Evolutionary conservation across 2,329 filamentous ascomycete species (phyloP).

Genomic region (Daldinia eschscholtzii): DNA sequence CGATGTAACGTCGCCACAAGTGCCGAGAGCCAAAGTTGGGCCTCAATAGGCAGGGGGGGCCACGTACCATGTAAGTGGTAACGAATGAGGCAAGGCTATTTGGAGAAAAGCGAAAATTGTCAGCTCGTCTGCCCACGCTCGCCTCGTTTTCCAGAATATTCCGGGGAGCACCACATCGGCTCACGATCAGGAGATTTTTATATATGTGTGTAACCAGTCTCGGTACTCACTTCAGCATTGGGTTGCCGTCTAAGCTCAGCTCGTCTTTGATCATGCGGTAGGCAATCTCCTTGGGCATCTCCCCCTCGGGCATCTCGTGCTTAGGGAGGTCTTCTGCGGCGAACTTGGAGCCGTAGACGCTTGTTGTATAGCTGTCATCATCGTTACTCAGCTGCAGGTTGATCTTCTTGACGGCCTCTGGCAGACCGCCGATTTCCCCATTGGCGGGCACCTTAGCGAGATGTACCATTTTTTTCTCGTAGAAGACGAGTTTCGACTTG

Average conservation of each 20-base stretch:
- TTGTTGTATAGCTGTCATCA: constrained; percentile 75
- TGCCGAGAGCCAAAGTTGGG: constrained; percentile 19
- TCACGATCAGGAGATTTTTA: constrained; percentile 32
- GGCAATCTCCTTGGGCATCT: constrained; percentile 94
- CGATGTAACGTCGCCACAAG: constrained; percentile 22
- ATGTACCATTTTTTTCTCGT: constrained; percentile 63
- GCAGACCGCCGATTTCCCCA: constrained; percentile 47
- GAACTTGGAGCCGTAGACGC: constrained; percentile 89
- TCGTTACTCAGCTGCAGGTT: constrained; percentile 64
- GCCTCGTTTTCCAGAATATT: constrained; percentile 22
- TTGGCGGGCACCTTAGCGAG: constrained; percentile 59
- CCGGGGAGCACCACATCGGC: constrained; percentile 12
- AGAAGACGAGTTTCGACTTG: background rate
- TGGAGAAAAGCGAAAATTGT: constrained; percentile 7
- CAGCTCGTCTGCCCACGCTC: constrained; percentile 33
- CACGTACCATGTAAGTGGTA: constrained; percentile 89
- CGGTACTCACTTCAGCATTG: constrained; percentile 78
- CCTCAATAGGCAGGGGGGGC: background rate
- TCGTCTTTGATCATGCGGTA: constrained; percentile 98
- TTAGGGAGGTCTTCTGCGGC: constrained; percentile 84
- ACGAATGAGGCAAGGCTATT: constrained; percentile 88
- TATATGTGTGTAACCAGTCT: background rate
- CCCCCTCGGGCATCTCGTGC: constrained; percentile 86
- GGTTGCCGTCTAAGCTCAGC: constrained; percentile 89
- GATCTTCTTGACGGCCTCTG: constrained; percentile 57